A percentile compares a stretch with the other conserved stretches of the same genome.
phyloP scores from a whole-genome alignment of 305 asterid species.

The Stenogyne calaminthoides region DNA sequence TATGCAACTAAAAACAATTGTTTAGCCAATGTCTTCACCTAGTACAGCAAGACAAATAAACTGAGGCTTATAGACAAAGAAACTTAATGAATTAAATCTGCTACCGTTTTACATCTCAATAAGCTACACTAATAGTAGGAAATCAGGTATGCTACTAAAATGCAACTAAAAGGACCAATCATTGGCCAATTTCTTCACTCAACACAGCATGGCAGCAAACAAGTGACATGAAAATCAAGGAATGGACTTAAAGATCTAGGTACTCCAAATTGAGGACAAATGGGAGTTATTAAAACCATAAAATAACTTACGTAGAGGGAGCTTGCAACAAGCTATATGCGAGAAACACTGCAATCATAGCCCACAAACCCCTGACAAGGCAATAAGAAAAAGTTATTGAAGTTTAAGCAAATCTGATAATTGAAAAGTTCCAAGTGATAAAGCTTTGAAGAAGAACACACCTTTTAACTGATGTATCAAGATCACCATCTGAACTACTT shows the following conservation, averaged over 20 bases:
- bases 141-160: background rate
- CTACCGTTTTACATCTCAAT: background rate
- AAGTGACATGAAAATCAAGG: slow-evolving; percentile 11
- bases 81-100: too few species aligned
- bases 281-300: background rate
- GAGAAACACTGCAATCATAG: slow-evolving; percentile 90
- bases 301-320: slow-evolving; percentile 86
- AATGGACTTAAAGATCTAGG: slow-evolving; percentile 1
- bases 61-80: background rate
- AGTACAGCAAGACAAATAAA: background rate
- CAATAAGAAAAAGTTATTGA: slow-evolving; percentile 30
- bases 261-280: background rate
- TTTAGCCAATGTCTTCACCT: background rate
- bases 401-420: slow-evolving; percentile 7
- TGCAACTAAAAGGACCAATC: slow-evolving; percentile 6
- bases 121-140: slow-evolving; percentile 7
- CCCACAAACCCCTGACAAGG: slow-evolving; percentile 88
- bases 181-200: slow-evolving; percentile 4
- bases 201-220: background rate
- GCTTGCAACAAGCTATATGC: slow-evolving; percentile 97
- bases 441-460: slow-evolving; percentile 27
- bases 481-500: slow-evolving; percentile 55
- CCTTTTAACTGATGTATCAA: slow-evolving; percentile 82
- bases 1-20: background rate
- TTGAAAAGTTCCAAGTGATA: background rate